Base-by-base conservation (phyloP, 2,329 filamentous ascomycete species). In the Metarhizium rileyi region DNA sequence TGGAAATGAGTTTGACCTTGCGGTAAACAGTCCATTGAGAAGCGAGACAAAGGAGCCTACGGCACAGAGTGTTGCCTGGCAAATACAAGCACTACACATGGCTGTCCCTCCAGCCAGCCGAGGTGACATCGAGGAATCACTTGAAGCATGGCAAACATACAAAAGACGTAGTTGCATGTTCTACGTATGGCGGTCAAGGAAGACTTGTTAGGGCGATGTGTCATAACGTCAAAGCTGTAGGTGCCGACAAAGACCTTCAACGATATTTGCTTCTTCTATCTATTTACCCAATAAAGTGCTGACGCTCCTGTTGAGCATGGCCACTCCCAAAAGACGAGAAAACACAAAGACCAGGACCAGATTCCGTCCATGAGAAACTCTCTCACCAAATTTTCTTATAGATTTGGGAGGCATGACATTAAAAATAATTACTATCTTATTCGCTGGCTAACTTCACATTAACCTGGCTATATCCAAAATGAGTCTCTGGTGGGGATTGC, bases 141-240 rank as follows among this genome's bases (percentile, higher is more conserved):
- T 49, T 2, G 16, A 14, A 48, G 38, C 46, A 33, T 38, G 20
- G 28, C 23, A 33, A 48, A 27, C 8, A 43, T 48, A 27, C 36
- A 27, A 43, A 12, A 38, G 28, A 43, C n/a, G n/a, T n/a, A n/a
- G n/a, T n/a, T n/a, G n/a, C 41, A 49, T 38, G 41, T 44, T 44
- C 40, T 23, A 16, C 40, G 25, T 40, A 23, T 38, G 28, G 40
- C 30, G 30, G 47, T 16, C 41, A 33, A 25, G 14, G n/a, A n/a
- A 10, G 3, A 14, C 25, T 8, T 45, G 10, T 25, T 25, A 23
- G 33, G 25, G 23, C 26, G 26, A 20, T 22, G 30, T 8, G 3
- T 5, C 30, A 33, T 10, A 10, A 16, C 16, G 12, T 16, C 30
- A 14, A 33, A 10, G 10, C 30, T 14, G 9, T 16, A 33, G 5